A percentile compares a stretch with the other conserved stretches of the same genome.
phyloP scores from a whole-genome alignment of 2,329 filamentous ascomycete genomes.

The Proliferodiscus dingleyae region DNA sequence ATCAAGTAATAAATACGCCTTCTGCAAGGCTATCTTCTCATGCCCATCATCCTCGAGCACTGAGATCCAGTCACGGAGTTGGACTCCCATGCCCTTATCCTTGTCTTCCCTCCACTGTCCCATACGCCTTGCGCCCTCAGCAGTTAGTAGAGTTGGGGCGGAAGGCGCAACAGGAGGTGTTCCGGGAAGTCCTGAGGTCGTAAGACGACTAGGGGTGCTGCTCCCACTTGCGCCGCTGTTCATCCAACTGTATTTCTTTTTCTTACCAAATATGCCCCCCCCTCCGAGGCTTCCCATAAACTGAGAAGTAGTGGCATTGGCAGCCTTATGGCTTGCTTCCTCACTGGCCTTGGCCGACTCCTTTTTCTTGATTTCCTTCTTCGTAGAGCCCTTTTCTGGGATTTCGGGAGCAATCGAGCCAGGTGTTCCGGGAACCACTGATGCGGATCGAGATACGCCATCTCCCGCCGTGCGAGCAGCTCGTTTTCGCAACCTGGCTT shows the following conservation, averaged over 20 bases:
- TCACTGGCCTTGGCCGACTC: constrained; percentile 71
- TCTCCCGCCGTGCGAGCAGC: constrained; percentile 53
- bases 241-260: constrained; percentile 76
- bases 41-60: constrained; percentile 75
- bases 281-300: constrained; percentile 67
- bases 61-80: constrained; percentile 76
- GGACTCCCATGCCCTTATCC: constrained; percentile 71
- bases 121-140: constrained; percentile 56
- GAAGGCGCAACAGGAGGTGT: constrained; percentile 32
- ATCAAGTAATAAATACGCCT: constrained; percentile 27
- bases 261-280: constrained; percentile 52
- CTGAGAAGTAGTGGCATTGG: constrained; percentile 77
- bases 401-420: constrained; percentile 58
- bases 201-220: constrained; percentile 41
- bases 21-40: constrained; percentile 58
- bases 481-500: constrained; percentile 63
- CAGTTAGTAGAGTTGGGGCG: constrained; percentile 44
- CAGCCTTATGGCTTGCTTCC: constrained; percentile 71
- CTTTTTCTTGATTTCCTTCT: constrained; percentile 80
- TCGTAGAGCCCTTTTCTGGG: constrained; percentile 68
- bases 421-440: constrained; percentile 54
- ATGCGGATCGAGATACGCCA: constrained; percentile 45
- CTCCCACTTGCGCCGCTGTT: constrained; percentile 47
- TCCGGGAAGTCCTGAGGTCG: constrained; percentile 33
- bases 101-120: constrained; percentile 77